Evolutionary conservation across 805 yeast genomes (phyloP).

Genomic region (Lipomyces lipofer): DNA sequence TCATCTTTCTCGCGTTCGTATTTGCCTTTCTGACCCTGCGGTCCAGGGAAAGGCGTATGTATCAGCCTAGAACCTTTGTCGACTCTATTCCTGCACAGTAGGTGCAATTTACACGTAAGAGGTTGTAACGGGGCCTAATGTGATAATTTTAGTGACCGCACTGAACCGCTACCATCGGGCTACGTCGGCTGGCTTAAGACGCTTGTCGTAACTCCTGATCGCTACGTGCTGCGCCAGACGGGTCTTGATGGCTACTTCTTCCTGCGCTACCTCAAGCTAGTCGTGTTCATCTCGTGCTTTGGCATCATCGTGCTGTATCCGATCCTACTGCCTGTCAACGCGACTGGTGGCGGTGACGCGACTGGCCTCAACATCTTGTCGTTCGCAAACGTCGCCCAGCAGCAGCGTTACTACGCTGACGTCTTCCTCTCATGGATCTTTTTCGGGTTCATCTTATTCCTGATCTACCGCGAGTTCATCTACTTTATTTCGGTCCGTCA

Average conservation of each 20-base stretch:
- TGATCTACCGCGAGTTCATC: constrained; percentile 78
- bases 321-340: constrained; percentile 81
- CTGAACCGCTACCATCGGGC: constrained; percentile 72
- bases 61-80: constrained; percentile 75
- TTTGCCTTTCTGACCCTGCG: constrained; percentile 65
- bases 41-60: constrained; percentile 66
- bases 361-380: constrained; percentile 74
- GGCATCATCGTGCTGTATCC: constrained; percentile 60
- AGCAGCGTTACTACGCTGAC: constrained; percentile 79
- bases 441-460: constrained; percentile 66
- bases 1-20: constrained; percentile 63
- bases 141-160: constrained; percentile 43
- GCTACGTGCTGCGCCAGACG: constrained; percentile 77
- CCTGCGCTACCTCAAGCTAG: constrained; percentile 67
- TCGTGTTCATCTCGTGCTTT: constrained; percentile 54
- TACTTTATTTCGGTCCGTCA: constrained; percentile 75
- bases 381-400: constrained; percentile 68
- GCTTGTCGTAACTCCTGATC: constrained; percentile 63
- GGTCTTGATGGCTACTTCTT: constrained; percentile 96
- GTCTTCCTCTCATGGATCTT: constrained; percentile 77
- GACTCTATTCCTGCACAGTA: constrained; percentile 49
- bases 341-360: constrained; percentile 56
- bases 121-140: neutral
- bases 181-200: constrained; percentile 69
- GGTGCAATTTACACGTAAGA: neutral